Conservation (phyloP, 495 filamentous ascomycete species). For the Penicillium flavigenum region DNA sequence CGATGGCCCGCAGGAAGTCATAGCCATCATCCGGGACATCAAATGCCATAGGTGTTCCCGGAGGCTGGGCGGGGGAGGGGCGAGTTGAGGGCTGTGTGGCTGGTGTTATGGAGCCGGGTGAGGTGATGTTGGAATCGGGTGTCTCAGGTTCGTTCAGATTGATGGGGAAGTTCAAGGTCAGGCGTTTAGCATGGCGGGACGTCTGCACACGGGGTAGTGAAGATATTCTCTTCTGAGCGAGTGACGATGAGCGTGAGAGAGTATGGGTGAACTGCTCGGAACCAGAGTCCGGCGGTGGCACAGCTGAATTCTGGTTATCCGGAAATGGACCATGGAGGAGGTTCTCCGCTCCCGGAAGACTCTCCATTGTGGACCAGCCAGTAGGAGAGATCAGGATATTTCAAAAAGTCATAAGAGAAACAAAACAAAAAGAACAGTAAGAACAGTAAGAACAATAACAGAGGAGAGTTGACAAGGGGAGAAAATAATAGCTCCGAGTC, state of each 20-base stretch:
- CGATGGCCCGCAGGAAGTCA: constrained; percentile 83
- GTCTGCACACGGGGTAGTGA: constrained; percentile 50
- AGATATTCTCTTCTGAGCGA: constrained; percentile 43
- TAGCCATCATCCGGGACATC: constrained; percentile 56
- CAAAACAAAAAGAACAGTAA: constrained; percentile 2
- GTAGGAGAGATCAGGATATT: constrained; percentile 18
- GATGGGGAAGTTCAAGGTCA: constrained; percentile 81
- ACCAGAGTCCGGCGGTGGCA: constrained; percentile 21
- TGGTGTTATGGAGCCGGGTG: constrained; percentile 43
- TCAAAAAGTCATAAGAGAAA: constrained; percentile 15
- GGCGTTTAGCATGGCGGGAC: constrained; percentile 66
- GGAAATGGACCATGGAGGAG: constrained; percentile 31
- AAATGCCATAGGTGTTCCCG: constrained; percentile 46
- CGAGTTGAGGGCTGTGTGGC: constrained; percentile 36
- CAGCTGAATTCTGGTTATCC: constrained; percentile 35
- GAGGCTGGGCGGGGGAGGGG: constrained; percentile 30
- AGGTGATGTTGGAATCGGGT: constrained; percentile 34
- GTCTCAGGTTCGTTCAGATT: constrained; percentile 32
- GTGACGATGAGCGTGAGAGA: constrained; percentile 24
- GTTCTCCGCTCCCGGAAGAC: constrained; percentile 35
- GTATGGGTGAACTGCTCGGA: constrained; percentile 14
- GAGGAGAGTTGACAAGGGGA: constrained; percentile 4
- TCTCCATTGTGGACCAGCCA: constrained; percentile 42
- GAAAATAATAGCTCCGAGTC: constrained; percentile 19
- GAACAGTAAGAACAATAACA: not conserved